These are phyloP conservation scores for Termitomyces sp. DNA, from an alignment of 768 basidiomycete genomes.

Conservation along the genomic window DNA sequence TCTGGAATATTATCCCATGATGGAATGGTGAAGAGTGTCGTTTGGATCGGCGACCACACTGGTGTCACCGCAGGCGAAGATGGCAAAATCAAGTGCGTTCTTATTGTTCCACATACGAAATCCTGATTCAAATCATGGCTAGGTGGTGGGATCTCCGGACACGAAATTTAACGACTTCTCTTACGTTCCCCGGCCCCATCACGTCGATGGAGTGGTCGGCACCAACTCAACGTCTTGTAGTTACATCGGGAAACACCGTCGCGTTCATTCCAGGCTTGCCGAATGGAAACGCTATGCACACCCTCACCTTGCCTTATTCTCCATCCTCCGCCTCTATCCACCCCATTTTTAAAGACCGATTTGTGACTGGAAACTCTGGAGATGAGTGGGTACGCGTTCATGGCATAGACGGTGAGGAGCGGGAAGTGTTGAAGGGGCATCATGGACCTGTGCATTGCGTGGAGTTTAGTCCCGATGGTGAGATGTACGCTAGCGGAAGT, in stretches of 20 bases:
- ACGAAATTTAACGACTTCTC: slow-evolving; percentile 62
- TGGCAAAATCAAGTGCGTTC: slow-evolving; percentile 76
- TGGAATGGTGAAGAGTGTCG: slow-evolving; percentile 87
- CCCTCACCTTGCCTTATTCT: slow-evolving; percentile 76
- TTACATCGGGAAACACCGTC: slow-evolving; percentile 90
- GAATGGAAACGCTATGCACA: slow-evolving; percentile 66
- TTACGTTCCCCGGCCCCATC: slow-evolving; percentile 77
- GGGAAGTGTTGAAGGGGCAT: slow-evolving; percentile 92
- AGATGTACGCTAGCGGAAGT: slow-evolving; percentile 95
- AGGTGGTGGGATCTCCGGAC: slow-evolving; percentile 98
- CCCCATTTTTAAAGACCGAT: slow-evolving; percentile 83
- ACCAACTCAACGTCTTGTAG: slow-evolving; percentile 78
- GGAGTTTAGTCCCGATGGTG: slow-evolving; percentile 93
- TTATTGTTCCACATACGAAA: background rate
- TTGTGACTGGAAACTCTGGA: slow-evolving; percentile 84
- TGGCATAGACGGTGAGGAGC: slow-evolving; percentile 85
- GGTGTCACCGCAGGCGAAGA: slow-evolving; percentile 93
- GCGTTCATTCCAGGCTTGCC: slow-evolving; percentile 83
- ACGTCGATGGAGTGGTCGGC: slow-evolving; percentile 92
- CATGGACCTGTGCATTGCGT: slow-evolving; percentile 97
- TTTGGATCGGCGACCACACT: slow-evolving; percentile 88
- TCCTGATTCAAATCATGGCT: slow-evolving; percentile 19
- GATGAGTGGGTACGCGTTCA: slow-evolving; percentile 99
- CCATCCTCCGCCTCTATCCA: slow-evolving; percentile 96
- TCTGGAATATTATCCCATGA: slow-evolving; percentile 70